Conservation (phyloP, 2,329 filamentous ascomycete species). For the Talaromyces funiculosus region DNA sequence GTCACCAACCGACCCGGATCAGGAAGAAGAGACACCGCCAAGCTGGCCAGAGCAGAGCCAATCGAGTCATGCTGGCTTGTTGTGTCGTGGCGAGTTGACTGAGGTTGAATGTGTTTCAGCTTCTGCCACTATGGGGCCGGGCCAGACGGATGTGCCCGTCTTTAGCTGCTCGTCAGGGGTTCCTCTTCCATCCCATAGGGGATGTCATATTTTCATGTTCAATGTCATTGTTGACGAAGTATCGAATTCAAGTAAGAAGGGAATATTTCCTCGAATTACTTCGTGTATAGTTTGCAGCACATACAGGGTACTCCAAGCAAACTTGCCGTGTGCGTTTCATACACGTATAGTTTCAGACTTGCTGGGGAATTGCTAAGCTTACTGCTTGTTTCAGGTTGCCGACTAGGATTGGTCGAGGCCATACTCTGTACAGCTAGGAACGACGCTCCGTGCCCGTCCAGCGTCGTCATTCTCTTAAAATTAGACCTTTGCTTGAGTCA, state of each 20-base stretch:
- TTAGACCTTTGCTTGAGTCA: background rate
- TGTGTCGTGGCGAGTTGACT: no score
- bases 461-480: no score
- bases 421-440: background rate
- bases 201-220: no score
- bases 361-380: background rate
- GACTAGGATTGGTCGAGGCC: background rate
- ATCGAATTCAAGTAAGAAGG: no score
- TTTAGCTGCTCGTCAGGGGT: background rate
- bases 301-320: background rate
- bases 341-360: background rate
- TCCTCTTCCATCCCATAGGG: no score
- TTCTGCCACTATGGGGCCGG: background rate
- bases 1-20: background rate
- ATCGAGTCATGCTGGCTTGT: background rate
- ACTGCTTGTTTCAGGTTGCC: background rate
- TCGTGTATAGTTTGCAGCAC: no score
- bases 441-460: no score
- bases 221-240: no score
- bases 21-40: background rate
- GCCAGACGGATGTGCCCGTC: background rate
- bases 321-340: background rate
- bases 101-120: background rate
- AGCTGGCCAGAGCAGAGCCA: background rate
- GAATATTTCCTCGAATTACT: no score